These are phyloP conservation scores for Gynochthodes officinalis DNA, from an alignment of 257 asterid genomes.

Conservation along the genomic window DNA sequence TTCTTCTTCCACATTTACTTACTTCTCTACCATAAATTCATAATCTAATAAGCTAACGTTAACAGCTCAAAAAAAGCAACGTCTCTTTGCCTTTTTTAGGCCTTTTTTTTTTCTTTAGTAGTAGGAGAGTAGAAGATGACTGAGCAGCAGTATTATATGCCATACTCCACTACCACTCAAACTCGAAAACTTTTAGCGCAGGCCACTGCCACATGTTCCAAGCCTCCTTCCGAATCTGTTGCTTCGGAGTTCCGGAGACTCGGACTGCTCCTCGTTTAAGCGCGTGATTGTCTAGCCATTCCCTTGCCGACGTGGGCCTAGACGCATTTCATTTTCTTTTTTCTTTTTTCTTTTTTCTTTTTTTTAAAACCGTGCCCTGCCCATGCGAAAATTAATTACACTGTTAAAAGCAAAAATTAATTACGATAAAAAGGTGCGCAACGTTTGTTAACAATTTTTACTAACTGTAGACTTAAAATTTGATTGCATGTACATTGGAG, in stretches of 20 bases:
- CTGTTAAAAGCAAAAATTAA: no score
- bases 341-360: no score
- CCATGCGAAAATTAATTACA: no score
- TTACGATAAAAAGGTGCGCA: no score
- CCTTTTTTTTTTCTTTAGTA: not conserved
- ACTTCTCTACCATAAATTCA: no score
- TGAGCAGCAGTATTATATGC: not conserved
- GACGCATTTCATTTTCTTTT: no score
- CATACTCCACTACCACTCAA: not conserved
- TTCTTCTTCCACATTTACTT: not conserved
- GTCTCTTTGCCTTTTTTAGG: slow-evolving; percentile 1
- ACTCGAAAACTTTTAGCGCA: slow-evolving; percentile 1
- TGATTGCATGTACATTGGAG: no score
- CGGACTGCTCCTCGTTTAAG: slow-evolving; percentile 21
- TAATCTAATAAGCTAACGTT: no score
- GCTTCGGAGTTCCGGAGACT: slow-evolving; percentile 22
- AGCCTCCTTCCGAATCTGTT: slow-evolving; percentile 57
- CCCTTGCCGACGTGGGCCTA: not conserved
- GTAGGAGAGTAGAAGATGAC: no score
- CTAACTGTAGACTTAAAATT: no score
- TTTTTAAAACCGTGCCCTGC: no score
- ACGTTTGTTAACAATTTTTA: no score
- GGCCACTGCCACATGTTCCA: slow-evolving; percentile 28
- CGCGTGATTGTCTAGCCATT: slow-evolving; percentile 14
- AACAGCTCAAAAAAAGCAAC: not conserved